Percentiles rank a stretch among this genome's conserved stretches.
Evolutionary conservation across 2,329 filamentous ascomycete genomes (phyloP).

Genomic region (Fusarium annulatum): DNA sequence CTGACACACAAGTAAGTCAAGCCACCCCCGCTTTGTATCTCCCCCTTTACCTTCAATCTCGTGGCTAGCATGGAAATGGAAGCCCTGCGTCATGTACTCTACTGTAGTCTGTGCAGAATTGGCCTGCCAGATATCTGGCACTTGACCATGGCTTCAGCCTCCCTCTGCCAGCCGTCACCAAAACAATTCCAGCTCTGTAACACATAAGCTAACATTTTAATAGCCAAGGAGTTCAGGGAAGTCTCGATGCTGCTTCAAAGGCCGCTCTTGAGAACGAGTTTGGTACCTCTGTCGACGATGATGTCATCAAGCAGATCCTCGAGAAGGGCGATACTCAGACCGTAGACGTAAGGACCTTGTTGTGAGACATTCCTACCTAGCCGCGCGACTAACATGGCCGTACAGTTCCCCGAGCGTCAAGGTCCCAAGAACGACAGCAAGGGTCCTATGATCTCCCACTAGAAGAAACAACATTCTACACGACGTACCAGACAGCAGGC

Average conservation of each 20-base stretch:
- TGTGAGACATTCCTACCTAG: background rate
- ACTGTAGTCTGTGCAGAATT: background rate
- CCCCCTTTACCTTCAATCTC: background rate
- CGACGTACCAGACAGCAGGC: conserved; percentile 12
- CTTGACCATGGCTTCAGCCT: background rate
- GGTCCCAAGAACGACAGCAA: conserved; percentile 65
- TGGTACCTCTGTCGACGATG: conserved; percentile 81
- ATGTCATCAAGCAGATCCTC: conserved; percentile 84
- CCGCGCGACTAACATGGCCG: conserved; percentile 2
- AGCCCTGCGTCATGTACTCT: background rate
- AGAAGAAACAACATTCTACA: conserved; percentile 38
- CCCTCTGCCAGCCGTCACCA: background rate
- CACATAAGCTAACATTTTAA: conserved; percentile 22
- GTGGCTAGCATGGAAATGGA: background rate
- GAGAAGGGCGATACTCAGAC: conserved; percentile 78
- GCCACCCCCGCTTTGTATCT: conserved; percentile 50
- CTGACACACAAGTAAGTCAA: conserved; percentile 81
- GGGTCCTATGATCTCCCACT: conserved; percentile 57
- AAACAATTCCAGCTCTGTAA: background rate
- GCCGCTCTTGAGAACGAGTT: conserved; percentile 85
- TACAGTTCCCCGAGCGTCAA: conserved; percentile 63
- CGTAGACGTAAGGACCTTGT: conserved; percentile 56
- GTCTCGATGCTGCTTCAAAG: conserved; percentile 80
- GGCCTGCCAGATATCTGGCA: background rate
- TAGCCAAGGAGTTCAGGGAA: conserved; percentile 88